These are phyloP conservation scores for Pseudogymnoascus destructans DNA, from an alignment of 2,329 filamentous ascomycete species.

Conservation along the genomic window DNA sequence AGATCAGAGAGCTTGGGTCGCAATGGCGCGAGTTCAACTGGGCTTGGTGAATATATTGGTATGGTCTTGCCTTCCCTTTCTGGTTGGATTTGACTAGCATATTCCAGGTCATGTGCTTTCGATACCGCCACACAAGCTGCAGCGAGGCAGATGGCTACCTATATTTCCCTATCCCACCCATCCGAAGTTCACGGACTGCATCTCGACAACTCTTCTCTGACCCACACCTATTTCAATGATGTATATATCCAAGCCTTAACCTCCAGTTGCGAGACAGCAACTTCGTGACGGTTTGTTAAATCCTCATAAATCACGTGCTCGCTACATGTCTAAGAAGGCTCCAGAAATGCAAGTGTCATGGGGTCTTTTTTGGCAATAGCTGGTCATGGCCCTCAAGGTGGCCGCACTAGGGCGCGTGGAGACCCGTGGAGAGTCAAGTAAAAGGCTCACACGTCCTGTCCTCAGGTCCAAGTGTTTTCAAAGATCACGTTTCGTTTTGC, in stretches of 20 bases:
- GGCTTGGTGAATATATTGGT: slow-evolving; percentile 2
- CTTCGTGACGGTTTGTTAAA: background rate
- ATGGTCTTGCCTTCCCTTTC: slow-evolving; percentile 4
- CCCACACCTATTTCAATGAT: slow-evolving; percentile 1
- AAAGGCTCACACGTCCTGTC: slow-evolving; percentile 5
- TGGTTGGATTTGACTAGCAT: slow-evolving; percentile 5
- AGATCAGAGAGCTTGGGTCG: slow-evolving; percentile 8
- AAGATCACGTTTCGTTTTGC: background rate
- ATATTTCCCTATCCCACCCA: slow-evolving; percentile 7
- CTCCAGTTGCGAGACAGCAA: background rate
- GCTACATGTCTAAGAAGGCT: slow-evolving; percentile 1
- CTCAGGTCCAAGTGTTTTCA: slow-evolving; percentile 7
- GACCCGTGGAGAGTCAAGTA: slow-evolving; percentile 4
- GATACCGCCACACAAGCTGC: slow-evolving; percentile 5
- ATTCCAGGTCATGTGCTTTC: slow-evolving; percentile 6
- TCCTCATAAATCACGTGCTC: slow-evolving; percentile 3
- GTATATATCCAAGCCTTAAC: slow-evolving; percentile 6
- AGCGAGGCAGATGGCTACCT: slow-evolving; percentile 4
- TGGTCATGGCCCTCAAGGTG: slow-evolving; percentile 5
- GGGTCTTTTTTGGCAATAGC: background rate
- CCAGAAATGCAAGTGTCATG: slow-evolving; percentile 4
- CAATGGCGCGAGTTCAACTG: slow-evolving; percentile 7
- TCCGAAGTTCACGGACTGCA: background rate
- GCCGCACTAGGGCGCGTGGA: background rate
- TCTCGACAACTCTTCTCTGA: slow-evolving; percentile 5